Evolutionary conservation across 257 asterid species (phyloP), one percentile per base, ranked within the genome.

Genomic region (Perilla frutescens): DNA sequence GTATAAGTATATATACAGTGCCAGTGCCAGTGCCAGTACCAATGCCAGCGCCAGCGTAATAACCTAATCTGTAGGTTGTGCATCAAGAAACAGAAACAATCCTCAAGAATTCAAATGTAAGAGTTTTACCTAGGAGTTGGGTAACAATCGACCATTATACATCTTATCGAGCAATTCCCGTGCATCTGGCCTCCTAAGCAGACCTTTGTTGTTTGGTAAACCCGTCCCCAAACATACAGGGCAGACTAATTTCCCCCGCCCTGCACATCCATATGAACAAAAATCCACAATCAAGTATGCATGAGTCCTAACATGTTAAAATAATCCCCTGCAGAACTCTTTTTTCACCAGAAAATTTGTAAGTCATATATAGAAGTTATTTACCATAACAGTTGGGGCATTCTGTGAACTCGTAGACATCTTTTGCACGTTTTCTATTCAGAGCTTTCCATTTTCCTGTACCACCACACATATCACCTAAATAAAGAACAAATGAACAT

Each of bases 401-500:
- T 76, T 95, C 98, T 47, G 99, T 92, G 58, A 90, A 95, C 85
- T 87, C 97, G 40, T 95, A 95, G 3, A 95, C 96, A 70, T 95
- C 99, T 78, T 95, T 92, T 63, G 99, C 98, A 43, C 98, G 89
- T 84, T 92, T 95, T 85, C 98, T 78, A 79, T 92, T 95, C 41
- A 92, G 86, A 63, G 98, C 99, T 82, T 95, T 95, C 99, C 99
- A 95, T 87, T 92, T 95, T 87, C 99, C 99, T 77, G 99, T 90
- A 81, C 99, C 99, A 83, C 98, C 99, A 80, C 99, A 95, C 99
- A 95, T 95, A 83, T 92, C 99, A 89, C 99, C 99, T 95, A 85
- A 84, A 90, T 79, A 75, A 84, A 84, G 79, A 82, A 80, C 75
- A 87, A 77, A 81, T 8, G 47, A 80, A 80, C 79, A 60, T 72